Conservation (phyloP, 2,329 filamentous ascomycete species). For the Bipolaris oryzae region DNA sequence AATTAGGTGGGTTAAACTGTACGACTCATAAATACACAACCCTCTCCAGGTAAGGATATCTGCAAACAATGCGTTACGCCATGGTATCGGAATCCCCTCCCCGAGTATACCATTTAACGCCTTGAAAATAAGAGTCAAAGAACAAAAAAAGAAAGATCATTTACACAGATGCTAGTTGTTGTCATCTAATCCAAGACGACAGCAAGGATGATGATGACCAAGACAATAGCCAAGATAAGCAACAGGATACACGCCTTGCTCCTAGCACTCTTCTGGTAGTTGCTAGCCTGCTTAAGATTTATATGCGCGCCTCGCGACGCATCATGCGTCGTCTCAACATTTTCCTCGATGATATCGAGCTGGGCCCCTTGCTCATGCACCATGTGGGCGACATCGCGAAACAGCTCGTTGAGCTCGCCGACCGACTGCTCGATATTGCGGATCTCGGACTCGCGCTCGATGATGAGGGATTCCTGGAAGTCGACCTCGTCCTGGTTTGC, state of each 20-base stretch:
- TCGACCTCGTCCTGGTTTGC: constrained; percentile 94
- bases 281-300: constrained; percentile 82
- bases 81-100: constrained; percentile 18
- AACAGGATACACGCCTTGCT: constrained; percentile 94
- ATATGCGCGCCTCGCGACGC: constrained; percentile 84
- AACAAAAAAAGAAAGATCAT: not conserved
- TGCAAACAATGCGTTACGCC: constrained; percentile 9
- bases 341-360: constrained; percentile 84
- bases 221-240: constrained; percentile 83
- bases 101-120: constrained; percentile 17
- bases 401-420: constrained; percentile 92
- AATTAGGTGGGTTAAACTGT: constrained; percentile 3
- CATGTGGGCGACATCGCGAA: constrained; percentile 97
- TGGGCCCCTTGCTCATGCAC: constrained; percentile 91
- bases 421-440: constrained; percentile 97
- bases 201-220: constrained; percentile 88
- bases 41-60: constrained; percentile 1
- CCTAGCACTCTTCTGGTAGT: constrained; percentile 93
- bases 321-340: constrained; percentile 80
- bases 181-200: constrained; percentile 71
- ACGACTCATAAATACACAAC: not conserved
- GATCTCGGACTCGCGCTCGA: constrained; percentile 96
- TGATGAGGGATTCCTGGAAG: constrained; percentile 93
- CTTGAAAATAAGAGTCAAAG: not conserved
- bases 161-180: not conserved